Evolutionary conservation across 202 grass and related monocot species (phyloP).

Genomic region (Eragrostis tef): DNA sequence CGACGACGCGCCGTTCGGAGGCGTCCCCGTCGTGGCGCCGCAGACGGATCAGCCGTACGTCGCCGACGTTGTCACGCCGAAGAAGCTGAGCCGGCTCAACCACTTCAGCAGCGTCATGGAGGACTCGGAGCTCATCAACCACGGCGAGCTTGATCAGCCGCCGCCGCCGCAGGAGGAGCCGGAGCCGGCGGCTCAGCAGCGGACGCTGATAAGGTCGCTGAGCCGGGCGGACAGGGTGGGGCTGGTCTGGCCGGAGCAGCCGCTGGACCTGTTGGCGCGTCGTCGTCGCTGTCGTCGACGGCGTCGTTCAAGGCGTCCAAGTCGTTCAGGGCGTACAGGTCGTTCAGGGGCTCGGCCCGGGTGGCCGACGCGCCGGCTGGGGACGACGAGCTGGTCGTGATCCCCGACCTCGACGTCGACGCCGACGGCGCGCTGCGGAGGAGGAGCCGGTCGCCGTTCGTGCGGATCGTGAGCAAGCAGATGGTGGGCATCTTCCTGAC

Average conservation of each 20-base stretch:
- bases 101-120: constrained; percentile 55
- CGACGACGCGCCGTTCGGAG: constrained; percentile 50
- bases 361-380: constrained; percentile 1
- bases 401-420: constrained; percentile 36
- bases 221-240: constrained; percentile 75
- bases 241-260: constrained; percentile 86
- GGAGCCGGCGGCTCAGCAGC: constrained; percentile 18
- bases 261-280: constrained; percentile 59
- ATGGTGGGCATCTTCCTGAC: constrained; percentile 90
- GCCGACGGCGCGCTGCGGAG: constrained; percentile 33
- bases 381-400: constrained; percentile 24
- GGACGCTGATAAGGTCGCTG: constrained; percentile 60
- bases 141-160: constrained; percentile 10
- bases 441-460: constrained; percentile 70
- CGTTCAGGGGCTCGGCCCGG: constrained; percentile 40
- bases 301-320: too few relatives aligned
- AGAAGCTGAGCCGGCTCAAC: constrained; percentile 57
- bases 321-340: constrained; percentile 45
- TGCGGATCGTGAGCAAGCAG: constrained; percentile 88
- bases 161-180: neutral
- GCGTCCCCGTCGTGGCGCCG: constrained; percentile 10
- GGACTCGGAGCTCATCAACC: constrained; percentile 12
- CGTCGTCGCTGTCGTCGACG: constrained; percentile 38
- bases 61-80: constrained; percentile 9
- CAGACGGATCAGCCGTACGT: neutral